Evolutionary conservation across 305 asterid species (phyloP).

Genomic region (Coffea humblotiana): DNA sequence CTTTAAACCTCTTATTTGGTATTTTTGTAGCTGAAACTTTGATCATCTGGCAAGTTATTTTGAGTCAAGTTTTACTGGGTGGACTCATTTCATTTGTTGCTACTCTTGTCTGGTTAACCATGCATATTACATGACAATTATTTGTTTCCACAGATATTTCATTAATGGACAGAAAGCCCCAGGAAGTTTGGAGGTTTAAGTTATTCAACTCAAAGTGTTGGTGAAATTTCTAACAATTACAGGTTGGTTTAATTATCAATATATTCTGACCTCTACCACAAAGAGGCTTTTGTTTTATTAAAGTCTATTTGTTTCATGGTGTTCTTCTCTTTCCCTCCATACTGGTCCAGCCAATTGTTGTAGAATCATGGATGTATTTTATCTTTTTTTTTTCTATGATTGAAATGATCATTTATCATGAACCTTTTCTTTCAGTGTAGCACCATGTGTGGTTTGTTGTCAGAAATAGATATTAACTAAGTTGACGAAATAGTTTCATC

Average conservation of each 20-base stretch:
- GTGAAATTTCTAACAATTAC: constrained; percentile 75
- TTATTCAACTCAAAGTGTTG: constrained; percentile 71
- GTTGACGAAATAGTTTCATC: background rate
- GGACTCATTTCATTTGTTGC: background rate
- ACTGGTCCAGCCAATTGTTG: background rate
- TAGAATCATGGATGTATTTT: background rate
- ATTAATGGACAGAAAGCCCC: constrained; percentile 93
- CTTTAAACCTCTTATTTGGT: background rate
- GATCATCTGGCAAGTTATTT: background rate
- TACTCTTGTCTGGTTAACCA: background rate
- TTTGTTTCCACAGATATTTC: constrained; percentile 65
- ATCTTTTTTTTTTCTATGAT: background rate
- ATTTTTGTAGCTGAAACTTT: background rate
- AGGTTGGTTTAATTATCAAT: constrained; percentile 38
- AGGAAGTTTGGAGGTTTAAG: constrained; percentile 80
- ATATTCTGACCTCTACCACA: background rate
- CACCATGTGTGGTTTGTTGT: background rate
- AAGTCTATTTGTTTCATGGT: background rate
- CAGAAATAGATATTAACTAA: background rate
- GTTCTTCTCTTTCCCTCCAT: background rate
- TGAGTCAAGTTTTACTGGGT: background rate
- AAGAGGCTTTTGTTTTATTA: background rate
- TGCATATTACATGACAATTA: background rate
- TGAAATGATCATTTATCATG: background rate
- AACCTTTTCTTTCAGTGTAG: background rate